phyloP scores from a whole-genome alignment of 805 yeast genomes.

The Priceomyces carsonii region DNA sequence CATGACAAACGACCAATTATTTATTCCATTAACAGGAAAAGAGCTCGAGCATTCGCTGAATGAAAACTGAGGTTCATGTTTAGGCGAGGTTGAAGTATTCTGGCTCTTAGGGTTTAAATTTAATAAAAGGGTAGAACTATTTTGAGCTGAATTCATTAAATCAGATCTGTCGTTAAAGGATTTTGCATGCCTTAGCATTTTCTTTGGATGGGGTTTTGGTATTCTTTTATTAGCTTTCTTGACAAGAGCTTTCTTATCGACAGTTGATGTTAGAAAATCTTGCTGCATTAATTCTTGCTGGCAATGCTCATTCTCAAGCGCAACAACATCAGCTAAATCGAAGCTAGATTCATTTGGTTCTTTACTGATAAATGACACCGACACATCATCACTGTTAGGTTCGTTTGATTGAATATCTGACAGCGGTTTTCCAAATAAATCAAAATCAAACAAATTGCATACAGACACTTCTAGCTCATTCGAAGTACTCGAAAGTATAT shows the following conservation, averaged over 20 bases:
- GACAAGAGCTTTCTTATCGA: neutral
- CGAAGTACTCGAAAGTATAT: constrained; percentile 2
- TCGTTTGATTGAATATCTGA: neutral
- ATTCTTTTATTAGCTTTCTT: constrained; percentile 3
- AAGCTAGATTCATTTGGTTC: neutral
- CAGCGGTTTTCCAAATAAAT: constrained; percentile 2
- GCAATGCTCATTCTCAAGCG: too few relatives aligned
- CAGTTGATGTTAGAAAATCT: too few relatives aligned
- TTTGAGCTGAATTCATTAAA: neutral
- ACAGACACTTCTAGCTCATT: constrained; percentile 1
- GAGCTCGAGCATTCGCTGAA: constrained; percentile 15
- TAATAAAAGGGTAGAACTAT: constrained; percentile 7
- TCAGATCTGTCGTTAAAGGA: constrained; percentile 12
- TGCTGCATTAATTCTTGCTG: too few relatives aligned
- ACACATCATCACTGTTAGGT: neutral
- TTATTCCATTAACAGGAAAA: constrained; percentile 15
- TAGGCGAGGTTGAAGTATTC: constrained; percentile 1
- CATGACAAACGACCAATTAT: constrained; percentile 21
- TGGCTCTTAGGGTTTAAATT: constrained; percentile 1
- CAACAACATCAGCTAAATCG: neutral
- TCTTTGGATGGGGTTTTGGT: constrained; percentile 9
- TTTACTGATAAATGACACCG: neutral
- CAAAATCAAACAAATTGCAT: constrained; percentile 3
- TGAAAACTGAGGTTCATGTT: constrained; percentile 8
- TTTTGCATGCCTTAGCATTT: constrained; percentile 10